Evolutionary conservation across 1,139 yeast genomes (phyloP), one percentile per base, ranked within the genome.

Genomic region (Yamadazyma atlantica): DNA sequence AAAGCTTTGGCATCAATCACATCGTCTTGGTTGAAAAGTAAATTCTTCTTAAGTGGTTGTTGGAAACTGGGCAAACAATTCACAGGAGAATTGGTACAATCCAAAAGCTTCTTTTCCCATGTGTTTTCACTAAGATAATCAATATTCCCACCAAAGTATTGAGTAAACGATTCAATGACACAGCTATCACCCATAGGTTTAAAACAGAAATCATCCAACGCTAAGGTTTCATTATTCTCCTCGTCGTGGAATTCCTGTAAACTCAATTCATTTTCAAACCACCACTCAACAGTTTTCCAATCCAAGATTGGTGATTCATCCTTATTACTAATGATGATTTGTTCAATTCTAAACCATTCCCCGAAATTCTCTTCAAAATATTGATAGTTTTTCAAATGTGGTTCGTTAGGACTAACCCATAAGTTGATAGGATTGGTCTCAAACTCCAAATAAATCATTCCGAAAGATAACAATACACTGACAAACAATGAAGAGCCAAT

Each of bases 261-360:
- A 43, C 82, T 74, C 4, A 56, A 45, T 56, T 92, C 97, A 25
- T 80, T 79, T 17, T 73, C 78, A 54, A 85, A 84, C 96, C 97
- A 89, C 97, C 97, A 92, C 45, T 79, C 54, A 19, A 90, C 58
- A 2, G 80, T 78, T 1, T 79, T 82, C 73, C 86, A 87, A 35
- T 66, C 66, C 28, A 78, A 65, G 30, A 90, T 37, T 66, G 85
- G 42, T 30, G 59, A 4, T 3, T 82, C 83, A 8, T 85, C 71
- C 12, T 78, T 80, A 45, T 84, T 83, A 22, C 87, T 83, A 8
- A 92, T 64, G 46, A 86, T 86, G 1, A 87, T 66, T 60, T 92
- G 97, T 52, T 89, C 92, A 4, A 89, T 77, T 51, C 97, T 73
- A 63, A 84, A 92, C 69, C 94, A 92, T 31, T 95, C 96, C 0